Base-by-base conservation (phyloP, 2,329 filamentous ascomycete genomes). In the Colletotrichum melonis region DNA sequence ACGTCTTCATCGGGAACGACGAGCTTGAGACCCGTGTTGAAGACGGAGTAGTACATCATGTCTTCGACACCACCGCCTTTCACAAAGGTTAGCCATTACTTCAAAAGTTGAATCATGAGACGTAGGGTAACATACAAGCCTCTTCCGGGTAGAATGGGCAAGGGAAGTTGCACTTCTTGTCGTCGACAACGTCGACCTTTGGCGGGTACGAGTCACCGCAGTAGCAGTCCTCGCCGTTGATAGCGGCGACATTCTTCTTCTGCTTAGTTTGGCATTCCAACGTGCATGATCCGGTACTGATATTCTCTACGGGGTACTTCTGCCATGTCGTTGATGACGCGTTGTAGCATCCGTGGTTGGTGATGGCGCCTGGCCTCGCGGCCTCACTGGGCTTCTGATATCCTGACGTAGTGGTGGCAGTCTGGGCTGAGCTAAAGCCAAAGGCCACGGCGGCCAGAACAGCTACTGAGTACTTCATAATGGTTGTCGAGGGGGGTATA, bases 131-230 rank as follows among this genome's bases (percentile, higher is more conserved):
- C 91, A 79, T 88, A 93, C 95, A 98, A 28, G 87, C 89, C 67
- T 94, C 88, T 1, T 79, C 42, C 26, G 83, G 83, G 77, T 85
- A 95, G 9, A 91, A 93, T 28, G 89, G 85, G 80, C 95, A 98
- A 0, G 85, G 79, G 32, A 87, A 88, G 78, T 89, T 86, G 84
- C 95, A 98, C 19, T 90, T 83, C 8, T 80, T 80, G 78, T 92
- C 88, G 57, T 87, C 84, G 7, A 90, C 88, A 73, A 91, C 80
- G 54, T 85, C 84, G 19, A 84, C 84, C 52, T 85, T 78, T 19
- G 91, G 86, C 0, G 95, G 95, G 60, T 95, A 87, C 72, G 86
- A 82, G 75, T 90, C 84, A 72, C 95, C 95, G 78, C 95, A 97
- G 78, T 87, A 94, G 83, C 95, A 98, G 22, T 86, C 85, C 19